These are phyloP conservation scores for Phaeotremella skinneri DNA, from an alignment of 768 basidiomycete species.

Conservation along the genomic window DNA sequence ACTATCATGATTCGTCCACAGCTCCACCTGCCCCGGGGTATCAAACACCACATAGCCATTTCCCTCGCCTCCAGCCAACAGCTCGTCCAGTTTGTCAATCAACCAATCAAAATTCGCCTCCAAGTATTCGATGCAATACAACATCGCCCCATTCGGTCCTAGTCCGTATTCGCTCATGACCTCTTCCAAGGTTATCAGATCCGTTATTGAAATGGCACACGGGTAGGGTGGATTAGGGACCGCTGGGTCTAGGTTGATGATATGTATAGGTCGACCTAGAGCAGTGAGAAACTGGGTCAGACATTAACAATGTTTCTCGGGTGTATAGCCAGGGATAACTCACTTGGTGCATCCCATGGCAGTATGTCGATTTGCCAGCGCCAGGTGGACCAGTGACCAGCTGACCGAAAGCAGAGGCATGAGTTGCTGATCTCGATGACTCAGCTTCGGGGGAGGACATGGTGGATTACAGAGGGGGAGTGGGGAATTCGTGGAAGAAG, in stretches of 20 bases:
- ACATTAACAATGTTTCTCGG: neutral
- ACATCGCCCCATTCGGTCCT: constrained; percentile 93
- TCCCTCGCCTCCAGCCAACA: constrained; percentile 60
- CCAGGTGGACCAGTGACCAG: constrained; percentile 54
- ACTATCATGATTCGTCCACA: constrained; percentile 92
- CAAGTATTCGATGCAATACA: constrained; percentile 95
- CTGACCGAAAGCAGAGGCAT: constrained; percentile 46
- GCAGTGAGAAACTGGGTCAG: constrained; percentile 68
- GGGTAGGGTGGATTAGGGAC: constrained; percentile 87
- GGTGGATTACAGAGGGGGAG: constrained; percentile 8
- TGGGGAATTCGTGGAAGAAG: constrained; percentile 25
- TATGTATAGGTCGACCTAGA: constrained; percentile 75
- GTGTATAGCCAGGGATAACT: constrained; percentile 6
- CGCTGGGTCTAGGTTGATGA: constrained; percentile 96
- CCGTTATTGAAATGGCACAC: constrained; percentile 78
- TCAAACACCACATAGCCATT: constrained; percentile 91
- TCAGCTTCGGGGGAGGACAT: neutral
- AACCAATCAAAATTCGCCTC: constrained; percentile 84
- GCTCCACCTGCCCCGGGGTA: constrained; percentile 93
- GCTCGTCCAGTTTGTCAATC: constrained; percentile 57
- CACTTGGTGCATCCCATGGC: constrained; percentile 54
- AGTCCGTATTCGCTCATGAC: constrained; percentile 79
- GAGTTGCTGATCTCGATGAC: neutral
- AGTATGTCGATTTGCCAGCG: constrained; percentile 55
- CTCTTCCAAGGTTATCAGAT: constrained; percentile 79